These are phyloP conservation scores for Alternaria consortialis DNA, from an alignment of 2,329 filamentous ascomycete genomes.

Conservation along the genomic window DNA sequence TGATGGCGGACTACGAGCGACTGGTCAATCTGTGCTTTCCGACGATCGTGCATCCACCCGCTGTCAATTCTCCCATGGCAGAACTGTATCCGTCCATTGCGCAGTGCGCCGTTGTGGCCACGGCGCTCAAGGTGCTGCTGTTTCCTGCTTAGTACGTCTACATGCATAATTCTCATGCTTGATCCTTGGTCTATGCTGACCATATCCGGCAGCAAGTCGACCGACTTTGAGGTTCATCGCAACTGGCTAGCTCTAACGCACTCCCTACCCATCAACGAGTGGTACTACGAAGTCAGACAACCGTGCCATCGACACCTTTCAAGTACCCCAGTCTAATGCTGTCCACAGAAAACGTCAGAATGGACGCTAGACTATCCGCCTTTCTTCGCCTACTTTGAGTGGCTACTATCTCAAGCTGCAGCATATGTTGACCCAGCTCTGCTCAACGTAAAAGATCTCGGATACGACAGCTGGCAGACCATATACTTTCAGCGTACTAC, in stretches of 20 bases:
- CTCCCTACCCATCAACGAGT: constrained; percentile 83
- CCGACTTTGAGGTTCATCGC: constrained; percentile 97
- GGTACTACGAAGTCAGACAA: constrained; percentile 82
- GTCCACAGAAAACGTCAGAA: constrained; percentile 82
- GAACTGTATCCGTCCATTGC: constrained; percentile 85
- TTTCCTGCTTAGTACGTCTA: constrained; percentile 89
- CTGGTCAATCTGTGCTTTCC: constrained; percentile 28
- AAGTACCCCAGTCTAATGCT: constrained; percentile 20
- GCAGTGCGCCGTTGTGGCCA: constrained; percentile 86
- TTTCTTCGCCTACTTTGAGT: constrained; percentile 98
- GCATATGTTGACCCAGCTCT: constrained; percentile 80
- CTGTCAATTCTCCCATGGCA: constrained; percentile 65
- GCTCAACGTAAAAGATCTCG: constrained; percentile 80
- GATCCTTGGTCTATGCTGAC: constrained; percentile 32
- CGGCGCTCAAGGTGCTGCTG: constrained; percentile 88
- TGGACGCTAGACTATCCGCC: constrained; percentile 99
- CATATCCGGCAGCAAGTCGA: constrained; percentile 78
- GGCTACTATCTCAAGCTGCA: constrained; percentile 83
- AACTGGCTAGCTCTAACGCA: constrained; percentile 98
- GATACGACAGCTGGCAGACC: constrained; percentile 91
- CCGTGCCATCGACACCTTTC: neutral
- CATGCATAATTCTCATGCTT: constrained; percentile 9
- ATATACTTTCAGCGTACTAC: constrained; percentile 92
- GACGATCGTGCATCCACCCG: constrained; percentile 33
- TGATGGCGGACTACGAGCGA: constrained; percentile 25